Percentiles rank a stretch among this genome's conserved stretches.
phyloP scores from a whole-genome alignment of 192 early-diverging fungal genomes.

The Podila epicladia region DNA sequence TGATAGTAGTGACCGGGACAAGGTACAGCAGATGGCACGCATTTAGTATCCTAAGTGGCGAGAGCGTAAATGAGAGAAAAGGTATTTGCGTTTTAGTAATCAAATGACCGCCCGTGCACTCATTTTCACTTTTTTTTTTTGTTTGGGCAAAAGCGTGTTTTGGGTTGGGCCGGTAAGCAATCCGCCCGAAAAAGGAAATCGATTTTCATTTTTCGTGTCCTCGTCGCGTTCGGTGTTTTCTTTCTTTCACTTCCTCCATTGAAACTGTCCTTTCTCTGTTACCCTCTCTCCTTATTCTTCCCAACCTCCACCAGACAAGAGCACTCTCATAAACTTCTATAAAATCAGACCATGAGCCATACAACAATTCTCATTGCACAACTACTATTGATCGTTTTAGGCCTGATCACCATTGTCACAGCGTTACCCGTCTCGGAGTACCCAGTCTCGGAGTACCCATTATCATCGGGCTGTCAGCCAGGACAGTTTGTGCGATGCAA shows the following conservation, averaged over 20 bases:
- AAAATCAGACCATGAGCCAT: no score
- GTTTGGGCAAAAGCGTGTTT: background rate
- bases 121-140: background rate
- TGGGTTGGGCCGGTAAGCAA: conserved; percentile 1
- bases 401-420: no score
- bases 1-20: conserved; percentile 41
- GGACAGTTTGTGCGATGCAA: no score
- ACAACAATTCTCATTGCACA: no score
- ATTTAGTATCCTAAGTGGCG: conserved; percentile 19
- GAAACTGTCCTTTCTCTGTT: background rate
- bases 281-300: background rate
- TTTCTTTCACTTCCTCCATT: background rate
- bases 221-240: background rate
- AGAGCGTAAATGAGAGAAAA: background rate
- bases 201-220: background rate
- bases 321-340: no score
- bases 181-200: conserved; percentile 27
- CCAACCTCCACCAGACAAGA: background rate
- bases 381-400: no score
- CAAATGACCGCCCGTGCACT: conserved; percentile 3
- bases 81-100: background rate
- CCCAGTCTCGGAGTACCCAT: no score
- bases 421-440: no score
- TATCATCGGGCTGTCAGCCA: no score
- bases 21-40: conserved; percentile 42